Evolutionary conservation across 2,329 filamentous ascomycete species (phyloP).

Genomic region (Blastomyces parvus): DNA sequence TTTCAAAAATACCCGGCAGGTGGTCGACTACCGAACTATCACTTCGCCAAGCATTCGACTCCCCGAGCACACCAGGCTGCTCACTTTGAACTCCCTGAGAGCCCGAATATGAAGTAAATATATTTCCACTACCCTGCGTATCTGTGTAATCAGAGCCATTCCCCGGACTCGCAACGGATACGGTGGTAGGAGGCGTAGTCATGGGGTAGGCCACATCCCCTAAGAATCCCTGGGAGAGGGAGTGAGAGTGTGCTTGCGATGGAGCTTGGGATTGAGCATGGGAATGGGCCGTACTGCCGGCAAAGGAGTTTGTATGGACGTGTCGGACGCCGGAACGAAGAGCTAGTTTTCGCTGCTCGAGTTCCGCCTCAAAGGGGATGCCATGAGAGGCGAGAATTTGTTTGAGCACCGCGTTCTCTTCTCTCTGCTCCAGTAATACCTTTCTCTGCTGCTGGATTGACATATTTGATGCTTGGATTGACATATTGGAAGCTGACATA

Average conservation of each 20-base stretch:
- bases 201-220: slow-evolving; percentile 23
- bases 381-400: slow-evolving; percentile 51
- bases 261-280: slow-evolving; percentile 19
- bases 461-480: slow-evolving; percentile 36
- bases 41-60: slow-evolving; percentile 18
- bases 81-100: slow-evolving; percentile 16
- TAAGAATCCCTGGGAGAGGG: slow-evolving; percentile 14
- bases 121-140: slow-evolving; percentile 17
- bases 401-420: slow-evolving; percentile 71
- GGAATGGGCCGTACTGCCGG: slow-evolving; percentile 30
- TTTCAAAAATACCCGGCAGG: slow-evolving; percentile 34
- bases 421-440: slow-evolving; percentile 58
- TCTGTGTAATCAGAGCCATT: slow-evolving; percentile 16
- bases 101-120: slow-evolving; percentile 22
- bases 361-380: slow-evolving; percentile 46
- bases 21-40: slow-evolving; percentile 17
- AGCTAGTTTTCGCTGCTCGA: slow-evolving; percentile 31
- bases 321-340: slow-evolving; percentile 15
- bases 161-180: slow-evolving; percentile 27
- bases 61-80: background rate
- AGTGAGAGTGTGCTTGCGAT: background rate
- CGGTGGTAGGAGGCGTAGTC: slow-evolving; percentile 24
- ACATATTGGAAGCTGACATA: slow-evolving; percentile 45
- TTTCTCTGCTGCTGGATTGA: slow-evolving; percentile 60
- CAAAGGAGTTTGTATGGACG: slow-evolving; percentile 34